Evolutionary conservation across 1,284 basidiomycete species (phyloP).

Genomic region (Cryptococcus neoformans): DNA sequence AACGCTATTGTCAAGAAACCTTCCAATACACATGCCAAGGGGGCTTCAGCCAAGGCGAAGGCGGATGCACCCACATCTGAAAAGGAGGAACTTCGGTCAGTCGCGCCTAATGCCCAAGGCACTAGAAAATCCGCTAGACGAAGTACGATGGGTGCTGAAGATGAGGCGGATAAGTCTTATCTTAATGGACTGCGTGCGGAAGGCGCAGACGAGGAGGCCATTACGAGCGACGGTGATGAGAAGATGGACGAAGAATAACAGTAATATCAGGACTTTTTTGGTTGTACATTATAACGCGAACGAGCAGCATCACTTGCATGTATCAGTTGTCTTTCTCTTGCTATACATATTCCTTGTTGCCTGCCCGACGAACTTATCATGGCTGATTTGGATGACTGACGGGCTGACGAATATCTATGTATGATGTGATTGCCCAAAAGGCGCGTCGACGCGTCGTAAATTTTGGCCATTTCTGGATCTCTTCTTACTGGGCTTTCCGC

Average conservation of each 20-base stretch:
- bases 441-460: too few relatives aligned
- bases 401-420: too few relatives aligned
- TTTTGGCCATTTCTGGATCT: too few relatives aligned
- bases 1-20: constrained; percentile 41
- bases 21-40: constrained; percentile 38
- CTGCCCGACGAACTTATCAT: too few relatives aligned
- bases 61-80: constrained; percentile 3
- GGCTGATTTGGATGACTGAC: too few relatives aligned
- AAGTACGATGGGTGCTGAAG: neutral
- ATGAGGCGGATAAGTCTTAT: neutral
- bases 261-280: neutral
- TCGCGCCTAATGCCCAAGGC: neutral
- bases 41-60: neutral
- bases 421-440: too few relatives aligned
- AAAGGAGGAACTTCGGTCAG: neutral
- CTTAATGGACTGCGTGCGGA: neutral
- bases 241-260: neutral
- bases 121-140: neutral
- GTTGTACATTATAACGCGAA: neutral
- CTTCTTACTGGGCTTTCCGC: too few relatives aligned
- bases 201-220: neutral
- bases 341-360: neutral
- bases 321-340: neutral
- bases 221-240: neutral
- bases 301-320: neutral